A percentile compares a stretch with the other conserved stretches of the same genome.
phyloP scores from a whole-genome alignment of 441 rosid genomes.

The Arabidopsis lyrata region DNA sequence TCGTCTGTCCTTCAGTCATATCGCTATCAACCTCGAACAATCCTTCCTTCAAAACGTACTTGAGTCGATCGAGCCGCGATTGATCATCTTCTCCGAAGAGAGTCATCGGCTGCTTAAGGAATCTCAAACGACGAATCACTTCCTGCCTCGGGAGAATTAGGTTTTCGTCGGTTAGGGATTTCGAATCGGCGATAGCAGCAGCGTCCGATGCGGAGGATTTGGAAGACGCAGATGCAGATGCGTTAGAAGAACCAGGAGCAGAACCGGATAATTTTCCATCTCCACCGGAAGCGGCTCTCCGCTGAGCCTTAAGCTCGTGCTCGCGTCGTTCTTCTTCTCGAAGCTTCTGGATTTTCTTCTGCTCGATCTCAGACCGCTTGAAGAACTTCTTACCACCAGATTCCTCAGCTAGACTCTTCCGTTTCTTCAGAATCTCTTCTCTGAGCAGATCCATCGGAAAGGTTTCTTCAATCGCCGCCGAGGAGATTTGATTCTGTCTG shows the following conservation, averaged over 20 bases:
- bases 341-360: constrained; percentile 79
- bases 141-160: constrained; percentile 76
- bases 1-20: constrained; percentile 82
- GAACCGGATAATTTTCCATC: constrained; percentile 39
- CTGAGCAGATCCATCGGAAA: constrained; percentile 67
- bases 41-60: constrained; percentile 76
- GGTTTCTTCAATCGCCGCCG: constrained; percentile 33
- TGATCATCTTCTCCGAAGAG: constrained; percentile 85
- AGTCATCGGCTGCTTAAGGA: constrained; percentile 84
- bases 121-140: constrained; percentile 79
- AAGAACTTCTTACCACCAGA: constrained; percentile 75
- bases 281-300: constrained; percentile 43
- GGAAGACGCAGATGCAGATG: constrained; percentile 39
- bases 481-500: constrained; percentile 13
- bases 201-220: constrained; percentile 48
- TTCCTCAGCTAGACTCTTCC: constrained; percentile 62
- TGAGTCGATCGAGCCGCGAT: constrained; percentile 77
- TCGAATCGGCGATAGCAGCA: constrained; percentile 52
- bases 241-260: constrained; percentile 38
- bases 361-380: constrained; percentile 83
- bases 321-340: constrained; percentile 80
- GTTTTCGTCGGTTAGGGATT: constrained; percentile 70
- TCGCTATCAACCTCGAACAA: constrained; percentile 84
- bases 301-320: constrained; percentile 68
- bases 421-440: constrained; percentile 74